A percentile compares a stretch with the other conserved stretches of the same genome.
Conservation (phyloP, 1,139 yeast genomes). For the Yarrowia galli region DNA sequence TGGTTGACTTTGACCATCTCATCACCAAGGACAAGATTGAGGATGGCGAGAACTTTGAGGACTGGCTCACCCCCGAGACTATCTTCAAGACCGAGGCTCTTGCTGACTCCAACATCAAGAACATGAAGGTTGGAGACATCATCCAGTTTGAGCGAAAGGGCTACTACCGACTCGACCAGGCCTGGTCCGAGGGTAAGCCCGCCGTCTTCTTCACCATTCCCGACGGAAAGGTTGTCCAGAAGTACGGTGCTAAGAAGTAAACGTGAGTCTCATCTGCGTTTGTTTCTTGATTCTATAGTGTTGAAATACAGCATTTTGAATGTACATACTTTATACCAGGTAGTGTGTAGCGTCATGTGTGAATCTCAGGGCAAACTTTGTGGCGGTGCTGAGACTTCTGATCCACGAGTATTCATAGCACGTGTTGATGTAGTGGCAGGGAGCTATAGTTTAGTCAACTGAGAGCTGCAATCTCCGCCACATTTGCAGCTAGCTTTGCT, state of each 20-base stretch:
- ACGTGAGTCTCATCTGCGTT: too few species aligned
- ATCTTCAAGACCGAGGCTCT: slow-evolving; percentile 80
- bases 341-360: neutral
- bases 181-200: slow-evolving; percentile 56
- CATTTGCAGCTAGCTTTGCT: too few species aligned
- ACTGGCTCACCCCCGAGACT: slow-evolving; percentile 86
- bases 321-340: too few species aligned
- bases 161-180: slow-evolving; percentile 82
- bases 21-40: slow-evolving; percentile 95
- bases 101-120: slow-evolving; percentile 81
- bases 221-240: slow-evolving; percentile 90
- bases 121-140: slow-evolving; percentile 82
- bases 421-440: neutral
- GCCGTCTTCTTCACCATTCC: slow-evolving; percentile 93
- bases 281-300: too few species aligned
- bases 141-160: slow-evolving; percentile 98
- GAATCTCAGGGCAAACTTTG: neutral
- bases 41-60: slow-evolving; percentile 93
- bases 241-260: slow-evolving; percentile 71
- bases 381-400: neutral
- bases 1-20: slow-evolving; percentile 95
- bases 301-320: neutral
- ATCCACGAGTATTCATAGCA: neutral
- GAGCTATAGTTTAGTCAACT: neutral
- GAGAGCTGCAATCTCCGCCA: neutral